Conservation (phyloP, 768 basidiomycete species). For the Cyclocybe cylindracea region DNA sequence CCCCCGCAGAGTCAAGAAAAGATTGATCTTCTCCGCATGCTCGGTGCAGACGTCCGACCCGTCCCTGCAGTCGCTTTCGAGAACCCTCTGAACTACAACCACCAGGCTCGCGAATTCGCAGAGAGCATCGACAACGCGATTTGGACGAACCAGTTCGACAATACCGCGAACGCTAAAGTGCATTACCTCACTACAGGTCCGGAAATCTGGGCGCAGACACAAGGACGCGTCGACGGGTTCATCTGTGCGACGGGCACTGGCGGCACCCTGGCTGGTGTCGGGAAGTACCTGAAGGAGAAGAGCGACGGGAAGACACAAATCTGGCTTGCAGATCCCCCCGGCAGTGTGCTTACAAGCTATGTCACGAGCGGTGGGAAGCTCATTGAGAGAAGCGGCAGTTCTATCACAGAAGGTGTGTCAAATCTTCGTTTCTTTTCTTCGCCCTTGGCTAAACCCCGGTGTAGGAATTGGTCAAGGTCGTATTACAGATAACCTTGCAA, state of each 20-base stretch:
- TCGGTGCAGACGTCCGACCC: conserved; percentile 95
- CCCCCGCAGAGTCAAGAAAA: conserved; percentile 87
- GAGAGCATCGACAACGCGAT: conserved; percentile 73
- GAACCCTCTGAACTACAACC: conserved; percentile 95
- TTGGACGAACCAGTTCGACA: conserved; percentile 99
- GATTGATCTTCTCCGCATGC: conserved; percentile 95
- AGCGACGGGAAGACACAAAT: conserved; percentile 77
- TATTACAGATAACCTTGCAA: conserved; percentile 87
- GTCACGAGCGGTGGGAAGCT: conserved; percentile 79
- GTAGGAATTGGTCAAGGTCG: conserved; percentile 96
- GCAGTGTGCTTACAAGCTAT: conserved; percentile 87
- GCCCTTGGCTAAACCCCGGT: background rate
- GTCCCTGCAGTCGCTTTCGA: conserved; percentile 97
- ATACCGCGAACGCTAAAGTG: conserved; percentile 84
- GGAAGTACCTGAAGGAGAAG: conserved; percentile 82
- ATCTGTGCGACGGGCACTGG: conserved; percentile 95
- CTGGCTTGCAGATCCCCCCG: conserved; percentile 97
- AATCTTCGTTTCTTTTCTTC: background rate
- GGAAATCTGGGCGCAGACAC: conserved; percentile 92
- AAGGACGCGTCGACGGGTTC: conserved; percentile 84
- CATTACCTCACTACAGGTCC: conserved; percentile 94
- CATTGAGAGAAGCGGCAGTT: conserved; percentile 77
- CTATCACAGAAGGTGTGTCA: conserved; percentile 83
- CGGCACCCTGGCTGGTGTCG: conserved; percentile 90
- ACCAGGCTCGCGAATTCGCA: conserved; percentile 92